These are phyloP conservation scores for Puccinia hordei DNA, from an alignment of 1,284 basidiomycete species.

Conservation along the genomic window DNA sequence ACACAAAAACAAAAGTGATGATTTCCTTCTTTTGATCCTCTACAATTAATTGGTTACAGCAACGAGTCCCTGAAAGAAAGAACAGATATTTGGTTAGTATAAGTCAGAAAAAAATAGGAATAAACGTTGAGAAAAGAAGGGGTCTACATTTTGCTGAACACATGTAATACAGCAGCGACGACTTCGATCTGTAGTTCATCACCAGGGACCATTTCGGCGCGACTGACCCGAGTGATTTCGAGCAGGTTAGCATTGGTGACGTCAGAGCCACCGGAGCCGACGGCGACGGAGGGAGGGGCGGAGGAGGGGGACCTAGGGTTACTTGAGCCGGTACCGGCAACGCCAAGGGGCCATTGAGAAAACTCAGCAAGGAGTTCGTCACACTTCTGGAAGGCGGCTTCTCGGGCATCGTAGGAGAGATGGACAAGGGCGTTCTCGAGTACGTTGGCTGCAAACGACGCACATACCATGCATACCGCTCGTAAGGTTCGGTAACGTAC, in stretches of 20 bases:
- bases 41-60: slow-evolving; percentile 17
- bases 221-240: slow-evolving; percentile 76
- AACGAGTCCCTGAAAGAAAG: slow-evolving; percentile 44
- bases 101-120: background rate
- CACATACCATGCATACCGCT: slow-evolving; percentile 80
- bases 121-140: background rate
- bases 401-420: slow-evolving; percentile 83
- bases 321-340: slow-evolving; percentile 58
- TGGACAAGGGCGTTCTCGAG: slow-evolving; percentile 86
- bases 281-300: slow-evolving; percentile 56
- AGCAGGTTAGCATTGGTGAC: slow-evolving; percentile 68
- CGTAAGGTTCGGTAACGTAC: slow-evolving; percentile 75
- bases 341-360: slow-evolving; percentile 82
- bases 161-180: slow-evolving; percentile 84
- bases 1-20: background rate
- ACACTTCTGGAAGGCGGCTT: slow-evolving; percentile 83
- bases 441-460: slow-evolving; percentile 88
- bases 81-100: background rate
- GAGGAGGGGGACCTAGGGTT: slow-evolving; percentile 56
- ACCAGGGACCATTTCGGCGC: slow-evolving; percentile 61
- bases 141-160: slow-evolving; percentile 63
- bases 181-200: slow-evolving; percentile 82
- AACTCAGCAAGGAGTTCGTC: slow-evolving; percentile 91
- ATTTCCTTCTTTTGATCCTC: background rate
- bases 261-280: slow-evolving; percentile 58